Percentiles rank a stretch among this genome's conserved stretches.
These are phyloP conservation scores for Aspergillus cejpii DNA, from an alignment of 2,329 filamentous ascomycete genomes.

Conservation along the genomic window DNA sequence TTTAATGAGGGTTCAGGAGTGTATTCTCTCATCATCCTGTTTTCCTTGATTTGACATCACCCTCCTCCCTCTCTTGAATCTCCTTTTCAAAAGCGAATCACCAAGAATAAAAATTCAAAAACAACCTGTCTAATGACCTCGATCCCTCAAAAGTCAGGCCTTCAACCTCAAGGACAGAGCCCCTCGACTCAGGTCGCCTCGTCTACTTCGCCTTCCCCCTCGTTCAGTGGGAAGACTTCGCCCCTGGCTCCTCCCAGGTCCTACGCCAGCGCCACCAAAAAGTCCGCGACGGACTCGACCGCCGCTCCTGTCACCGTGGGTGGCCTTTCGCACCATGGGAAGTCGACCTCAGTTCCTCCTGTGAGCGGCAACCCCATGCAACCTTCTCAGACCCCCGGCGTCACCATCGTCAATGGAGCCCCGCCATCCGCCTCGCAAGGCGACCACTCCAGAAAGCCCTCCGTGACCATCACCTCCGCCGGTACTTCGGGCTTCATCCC, in stretches of 20 bases:
- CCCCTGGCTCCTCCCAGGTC: conserved; percentile 50
- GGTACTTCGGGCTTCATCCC: conserved; percentile 67
- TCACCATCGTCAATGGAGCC: conserved; percentile 62
- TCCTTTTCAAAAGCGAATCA: too few species aligned
- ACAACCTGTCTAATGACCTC: conserved; percentile 55
- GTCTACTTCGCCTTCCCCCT: conserved; percentile 42
- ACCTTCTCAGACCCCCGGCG: conserved; percentile 36
- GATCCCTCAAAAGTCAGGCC: conserved; percentile 45
- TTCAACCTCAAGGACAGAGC: conserved; percentile 45
- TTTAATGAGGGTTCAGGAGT: conserved; percentile 20
- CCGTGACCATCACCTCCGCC: conserved; percentile 83
- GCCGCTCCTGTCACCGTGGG: conserved; percentile 50
- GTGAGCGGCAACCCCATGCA: conserved; percentile 75
- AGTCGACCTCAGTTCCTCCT: conserved; percentile 62
- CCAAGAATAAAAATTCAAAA: not conserved
- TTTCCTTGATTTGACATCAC: conserved; percentile 16
- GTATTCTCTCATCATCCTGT: conserved; percentile 16
- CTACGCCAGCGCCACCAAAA: conserved; percentile 58
- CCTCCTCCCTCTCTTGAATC: not conserved
- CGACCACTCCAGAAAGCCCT: conserved; percentile 78
- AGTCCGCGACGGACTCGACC: conserved; percentile 48
- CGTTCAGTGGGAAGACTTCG: conserved; percentile 47
- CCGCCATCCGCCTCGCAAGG: conserved; percentile 43
- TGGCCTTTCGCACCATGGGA: conserved; percentile 49
- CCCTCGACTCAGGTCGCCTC: conserved; percentile 47